Percentiles rank a stretch among this genome's conserved stretches.
These are phyloP conservation scores for Gossypium davidsonii DNA, from an alignment of 441 rosid species.

Conservation along the genomic window DNA sequence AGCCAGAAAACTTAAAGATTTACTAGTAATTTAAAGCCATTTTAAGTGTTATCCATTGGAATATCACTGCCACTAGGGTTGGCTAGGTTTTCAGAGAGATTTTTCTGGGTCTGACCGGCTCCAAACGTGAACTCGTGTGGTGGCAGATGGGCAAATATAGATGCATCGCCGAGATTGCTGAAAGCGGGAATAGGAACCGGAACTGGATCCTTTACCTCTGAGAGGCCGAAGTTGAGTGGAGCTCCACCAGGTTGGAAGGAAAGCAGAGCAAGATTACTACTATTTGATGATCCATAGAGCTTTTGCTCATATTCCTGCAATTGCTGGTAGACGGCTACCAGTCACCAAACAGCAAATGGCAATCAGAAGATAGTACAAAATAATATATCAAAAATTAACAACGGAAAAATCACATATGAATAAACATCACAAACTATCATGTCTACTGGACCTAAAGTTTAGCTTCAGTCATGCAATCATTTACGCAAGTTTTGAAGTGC, in stretches of 20 bases:
- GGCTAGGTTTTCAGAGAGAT: conserved; percentile 16
- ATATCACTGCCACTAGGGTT: conserved; percentile 44
- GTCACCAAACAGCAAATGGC: not conserved
- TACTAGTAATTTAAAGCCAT: conserved; percentile 25
- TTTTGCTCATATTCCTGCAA: conserved; percentile 50
- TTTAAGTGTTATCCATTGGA: conserved; percentile 59
- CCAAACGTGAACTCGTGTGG: conserved; percentile 63
- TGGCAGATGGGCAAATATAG: conserved; percentile 49
- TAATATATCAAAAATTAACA: not conserved
- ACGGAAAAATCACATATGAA: not conserved
- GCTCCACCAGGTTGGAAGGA: conserved; percentile 18
- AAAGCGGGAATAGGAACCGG: conserved; percentile 43
- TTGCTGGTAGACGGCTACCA: conserved; percentile 46
- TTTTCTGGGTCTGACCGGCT: conserved; percentile 36
- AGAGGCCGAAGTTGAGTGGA: conserved; percentile 47
- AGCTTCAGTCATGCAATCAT: not conserved
- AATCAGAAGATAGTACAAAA: not conserved
- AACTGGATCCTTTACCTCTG: conserved; percentile 36
- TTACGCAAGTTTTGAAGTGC: too few relatives aligned
- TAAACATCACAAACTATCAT: not conserved
- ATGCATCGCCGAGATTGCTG: conserved; percentile 32
- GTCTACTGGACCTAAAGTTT: not conserved
- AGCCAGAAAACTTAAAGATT: conserved; percentile 14
- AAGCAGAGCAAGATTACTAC: conserved; percentile 22
- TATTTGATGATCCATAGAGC: conserved; percentile 31